Percentiles rank a stretch among this genome's conserved stretches.
Conservation (phyloP, 768 basidiomycete genomes). For the Russula emetica region DNA sequence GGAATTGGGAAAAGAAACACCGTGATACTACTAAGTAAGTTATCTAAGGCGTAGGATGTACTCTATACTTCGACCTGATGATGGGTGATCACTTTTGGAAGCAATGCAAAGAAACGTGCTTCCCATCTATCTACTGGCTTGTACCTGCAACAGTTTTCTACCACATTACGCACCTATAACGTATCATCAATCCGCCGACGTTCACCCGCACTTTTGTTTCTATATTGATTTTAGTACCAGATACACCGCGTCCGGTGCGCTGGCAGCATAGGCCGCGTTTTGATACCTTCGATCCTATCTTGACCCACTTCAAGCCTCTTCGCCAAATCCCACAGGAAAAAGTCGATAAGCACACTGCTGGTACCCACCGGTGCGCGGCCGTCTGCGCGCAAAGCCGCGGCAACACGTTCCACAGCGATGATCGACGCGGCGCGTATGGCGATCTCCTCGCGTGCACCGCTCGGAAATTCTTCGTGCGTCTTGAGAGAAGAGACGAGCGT, state of each 20-base stretch:
- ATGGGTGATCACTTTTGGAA: too few species aligned
- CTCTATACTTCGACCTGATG: too few species aligned
- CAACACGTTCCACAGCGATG: conserved; percentile 69
- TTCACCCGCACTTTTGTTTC: not conserved
- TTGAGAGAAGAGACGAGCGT: conserved; percentile 51
- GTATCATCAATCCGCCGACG: too few species aligned
- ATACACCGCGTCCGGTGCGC: conserved; percentile 78
- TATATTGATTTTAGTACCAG: conserved; percentile 58
- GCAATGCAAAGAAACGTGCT: too few species aligned
- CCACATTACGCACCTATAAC: too few species aligned
- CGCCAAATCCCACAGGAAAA: conserved; percentile 87
- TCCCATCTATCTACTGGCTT: too few species aligned
- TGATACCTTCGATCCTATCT: conserved; percentile 55
- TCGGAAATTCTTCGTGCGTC: conserved; percentile 42
- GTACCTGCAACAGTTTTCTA: too few species aligned
- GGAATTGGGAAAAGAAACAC: too few species aligned
- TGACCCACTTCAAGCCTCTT: conserved; percentile 65
- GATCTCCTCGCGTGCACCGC: conserved; percentile 66
- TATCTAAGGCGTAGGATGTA: too few species aligned
- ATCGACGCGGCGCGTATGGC: conserved; percentile 78
- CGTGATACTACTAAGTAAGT: too few species aligned
- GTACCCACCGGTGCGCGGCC: conserved; percentile 33
- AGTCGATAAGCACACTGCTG: conserved; percentile 82
- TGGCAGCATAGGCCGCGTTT: conserved; percentile 53
- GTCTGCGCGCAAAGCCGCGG: conserved; percentile 40